Base-by-base conservation (phyloP, 805 yeast species). In the Teunomyces cretensis region DNA sequence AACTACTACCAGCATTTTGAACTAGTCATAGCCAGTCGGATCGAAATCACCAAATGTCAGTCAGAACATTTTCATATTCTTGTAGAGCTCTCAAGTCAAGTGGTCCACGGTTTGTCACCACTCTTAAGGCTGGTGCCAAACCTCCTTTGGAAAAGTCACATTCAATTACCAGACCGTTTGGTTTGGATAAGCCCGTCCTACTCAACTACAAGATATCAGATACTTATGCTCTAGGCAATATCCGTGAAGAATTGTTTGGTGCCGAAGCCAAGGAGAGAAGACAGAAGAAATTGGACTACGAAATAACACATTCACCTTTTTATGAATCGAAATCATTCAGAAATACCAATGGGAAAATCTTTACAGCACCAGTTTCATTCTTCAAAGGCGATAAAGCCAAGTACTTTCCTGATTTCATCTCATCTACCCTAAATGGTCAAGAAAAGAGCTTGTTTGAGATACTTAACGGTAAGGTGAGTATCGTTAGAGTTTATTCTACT, bases 331-430 rank as follows among this genome's bases (percentile, higher is more conserved):
- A 70, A 47, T 70, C 75, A 2, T 72, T 80, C 58, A 72, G 84
- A 40, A 84, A 84, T 54, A 87, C 92, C 2, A 78, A 82, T 31
- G 99, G 98, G 17, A 89, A 90, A 65, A 74, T 91, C 50, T 94
- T 90, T 69, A 70, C 76, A 13, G 79, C 96, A 0, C 98, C 98
- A 1, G 72, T 78, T n/a, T 79, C 90, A 1, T 84, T 79, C 54
- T 91, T 92, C 78, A 79, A 78, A 48, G 67, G 72, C 9, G 91
- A 86, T 6, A 84, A 78, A 57, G 75, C 97, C 0, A 67, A 81
- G 39, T 94, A 80, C 61, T 88, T 94, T 67, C 96, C 98, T 8
- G 90, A 90, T 58, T 71, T 92, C 47, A 60, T 66, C 19, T 92
- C 84, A 0, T 73, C 72, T 16, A 73, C 83, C 1, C 59, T 89